A percentile compares a stretch with the other conserved stretches of the same genome.
These are phyloP conservation scores for Claviceps fusiformis DNA, from an alignment of 2,329 filamentous ascomycete species.

Conservation along the genomic window DNA sequence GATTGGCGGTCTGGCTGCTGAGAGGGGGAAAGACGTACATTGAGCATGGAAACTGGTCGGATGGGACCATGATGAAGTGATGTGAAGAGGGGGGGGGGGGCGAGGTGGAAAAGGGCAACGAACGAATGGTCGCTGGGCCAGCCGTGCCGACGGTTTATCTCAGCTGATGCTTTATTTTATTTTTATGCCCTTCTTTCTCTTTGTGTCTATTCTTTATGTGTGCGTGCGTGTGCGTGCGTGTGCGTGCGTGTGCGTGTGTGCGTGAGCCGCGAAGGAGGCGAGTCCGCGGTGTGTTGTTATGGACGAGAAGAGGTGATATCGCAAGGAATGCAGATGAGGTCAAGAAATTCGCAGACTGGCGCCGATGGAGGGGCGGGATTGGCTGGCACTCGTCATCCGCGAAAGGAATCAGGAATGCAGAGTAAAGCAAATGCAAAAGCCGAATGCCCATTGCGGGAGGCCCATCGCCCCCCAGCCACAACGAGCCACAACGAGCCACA, in stretches of 20 bases:
- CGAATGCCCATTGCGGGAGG: not conserved
- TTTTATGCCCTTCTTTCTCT: not conserved
- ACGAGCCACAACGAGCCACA: not conserved
- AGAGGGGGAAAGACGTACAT: conserved; percentile 25
- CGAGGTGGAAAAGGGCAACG: no score
- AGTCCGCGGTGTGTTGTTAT: not conserved
- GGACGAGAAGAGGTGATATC: not conserved
- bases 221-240: no score
- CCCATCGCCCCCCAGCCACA: no score
- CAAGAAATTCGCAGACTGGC: not conserved
- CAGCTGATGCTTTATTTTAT: not conserved
- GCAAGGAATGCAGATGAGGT: conserved; percentile 7
- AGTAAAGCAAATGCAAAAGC: no score
- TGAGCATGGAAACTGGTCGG: conserved; percentile 5
- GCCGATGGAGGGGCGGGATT: not conserved
- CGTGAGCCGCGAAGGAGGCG: not conserved
- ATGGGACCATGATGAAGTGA: conserved; percentile 4
- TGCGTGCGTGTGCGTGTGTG: no score
- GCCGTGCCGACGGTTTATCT: not conserved
- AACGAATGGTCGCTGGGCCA: not conserved
- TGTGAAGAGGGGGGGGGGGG: not conserved
- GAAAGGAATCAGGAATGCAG: not conserved
- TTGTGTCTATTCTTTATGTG: not conserved
- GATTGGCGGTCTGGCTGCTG: not conserved
- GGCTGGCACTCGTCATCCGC: not conserved